Evolutionary conservation across 2,329 filamentous ascomycete species (phyloP), one percentile per base, ranked within the genome.

Genomic region (Tolypocladium paradoxum): DNA sequence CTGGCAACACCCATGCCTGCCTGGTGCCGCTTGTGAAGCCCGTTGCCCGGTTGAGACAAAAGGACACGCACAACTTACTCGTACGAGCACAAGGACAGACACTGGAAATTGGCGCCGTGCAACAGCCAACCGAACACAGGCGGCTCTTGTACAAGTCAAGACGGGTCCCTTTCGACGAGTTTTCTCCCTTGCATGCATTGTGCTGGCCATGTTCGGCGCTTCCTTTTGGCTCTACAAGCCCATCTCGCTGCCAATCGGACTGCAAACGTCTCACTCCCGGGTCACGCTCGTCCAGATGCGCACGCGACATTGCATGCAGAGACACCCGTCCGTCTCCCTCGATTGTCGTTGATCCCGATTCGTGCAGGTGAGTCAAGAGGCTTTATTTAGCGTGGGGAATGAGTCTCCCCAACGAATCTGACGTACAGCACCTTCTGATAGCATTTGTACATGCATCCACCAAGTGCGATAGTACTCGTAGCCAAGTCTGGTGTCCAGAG

Each of bases 261-360:
- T 31, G 18, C 18, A 8, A 31, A 6, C 27, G 27, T 33, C 43
- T 47, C 9, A 33, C 24, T 29, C 22, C 24, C 7, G 40, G 22
- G 22, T 18, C 24, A 29, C 14, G 12, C 34, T 22, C 48, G 33
- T 27, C 34, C 33, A 35, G 20, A 5, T 49, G 3, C 48, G 34
- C 27, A 31, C 31, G 55, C 54, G 57, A 60, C 54, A 59, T 52
- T 55, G 51, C 27, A 57, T 55, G 52, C 57, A 55, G 54, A 59
- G 58, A 56, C 54, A 54, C 46, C 47, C 52, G 54, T 50, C 50
- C 40, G 49, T 54, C 54, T 48, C 55, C 60, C 51, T 53, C 37
- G 51, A 54, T 57, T 54, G 50, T 54, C 51, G 55, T 55, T 55
- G 60, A 60, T 62, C 60, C 58, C 61, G 57, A 62, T 62, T 57